Percentiles rank a stretch among this genome's conserved stretches.
These are phyloP conservation scores for Tolypocladium amazonense DNA, from an alignment of 2,329 filamentous ascomycete species.

Conservation along the genomic window DNA sequence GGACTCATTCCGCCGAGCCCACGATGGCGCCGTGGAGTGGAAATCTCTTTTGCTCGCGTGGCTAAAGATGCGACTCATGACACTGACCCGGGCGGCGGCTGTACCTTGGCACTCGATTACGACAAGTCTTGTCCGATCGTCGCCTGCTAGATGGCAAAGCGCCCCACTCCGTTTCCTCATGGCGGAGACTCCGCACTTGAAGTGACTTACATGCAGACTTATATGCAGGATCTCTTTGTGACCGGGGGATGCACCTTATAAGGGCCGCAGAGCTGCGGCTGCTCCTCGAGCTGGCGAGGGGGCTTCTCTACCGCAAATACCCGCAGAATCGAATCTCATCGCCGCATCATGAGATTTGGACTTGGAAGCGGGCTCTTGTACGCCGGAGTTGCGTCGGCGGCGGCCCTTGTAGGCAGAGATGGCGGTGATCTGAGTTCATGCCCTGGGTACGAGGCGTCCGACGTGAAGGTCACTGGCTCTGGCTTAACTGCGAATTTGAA, in stretches of 20 bases:
- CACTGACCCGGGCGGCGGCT: not conserved
- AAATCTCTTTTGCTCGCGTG: no score
- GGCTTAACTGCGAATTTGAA: slow-evolving; percentile 59
- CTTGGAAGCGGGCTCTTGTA: slow-evolving; percentile 8
- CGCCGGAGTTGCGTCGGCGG: slow-evolving; percentile 9
- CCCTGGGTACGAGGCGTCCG: slow-evolving; percentile 57
- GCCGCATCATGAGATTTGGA: slow-evolving; percentile 9
- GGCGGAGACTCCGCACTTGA: not conserved
- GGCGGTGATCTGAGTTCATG: slow-evolving; percentile 32
- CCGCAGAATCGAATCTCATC: not conserved
- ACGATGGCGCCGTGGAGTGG: not conserved
- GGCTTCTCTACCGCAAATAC: no score
- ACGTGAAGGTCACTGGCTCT: slow-evolving; percentile 39
- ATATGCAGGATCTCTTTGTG: not conserved
- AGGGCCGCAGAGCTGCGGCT: not conserved
- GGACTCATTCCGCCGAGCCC: not conserved
- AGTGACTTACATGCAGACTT: not conserved
- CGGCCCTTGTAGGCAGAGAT: slow-evolving; percentile 4
- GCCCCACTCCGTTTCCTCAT: not conserved
- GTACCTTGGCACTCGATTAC: not conserved
- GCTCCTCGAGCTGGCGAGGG: not conserved
- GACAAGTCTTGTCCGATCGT: not conserved
- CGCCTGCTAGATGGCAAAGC: no score
- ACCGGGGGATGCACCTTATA: not conserved
- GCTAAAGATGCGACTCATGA: not conserved